phyloP scores from a whole-genome alignment of 2,329 filamentous ascomycete species.

The Leptographium flavum region DNA sequence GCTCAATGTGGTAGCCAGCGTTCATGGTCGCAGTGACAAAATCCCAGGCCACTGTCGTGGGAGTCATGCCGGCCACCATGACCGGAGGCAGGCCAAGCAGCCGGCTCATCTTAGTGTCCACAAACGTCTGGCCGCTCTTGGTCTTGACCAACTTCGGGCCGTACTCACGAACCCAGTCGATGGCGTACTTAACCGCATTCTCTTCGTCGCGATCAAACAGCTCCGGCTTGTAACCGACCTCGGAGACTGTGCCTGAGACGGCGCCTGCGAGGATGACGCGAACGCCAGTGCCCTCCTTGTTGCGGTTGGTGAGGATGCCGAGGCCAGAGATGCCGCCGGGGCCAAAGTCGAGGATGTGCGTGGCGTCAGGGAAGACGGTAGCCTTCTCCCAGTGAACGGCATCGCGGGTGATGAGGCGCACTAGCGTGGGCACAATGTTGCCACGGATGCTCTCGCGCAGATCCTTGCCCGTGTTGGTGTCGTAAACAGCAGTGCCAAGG shows the following conservation, averaged over 20 bases:
- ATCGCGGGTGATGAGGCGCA: conserved; percentile 89
- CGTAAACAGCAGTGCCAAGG: conserved; percentile 73
- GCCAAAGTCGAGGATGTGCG: conserved; percentile 92
- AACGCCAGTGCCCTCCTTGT: conserved; percentile 97
- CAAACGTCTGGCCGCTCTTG: conserved; percentile 74
- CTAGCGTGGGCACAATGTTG: conserved; percentile 72
- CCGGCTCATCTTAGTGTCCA: conserved; percentile 93
- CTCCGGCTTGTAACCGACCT: conserved; percentile 96
- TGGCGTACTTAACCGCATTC: conserved; percentile 84
- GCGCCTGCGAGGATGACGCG: conserved; percentile 88
- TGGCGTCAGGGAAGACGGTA: conserved; percentile 78
- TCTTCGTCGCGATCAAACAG: conserved; percentile 94
- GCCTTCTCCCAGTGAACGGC: conserved; percentile 94
- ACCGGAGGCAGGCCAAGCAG: conserved; percentile 73
- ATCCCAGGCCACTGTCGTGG: conserved; percentile 76
- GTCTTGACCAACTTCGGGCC: conserved; percentile 87
- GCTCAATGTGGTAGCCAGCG: conserved; percentile 84
- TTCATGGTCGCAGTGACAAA: conserved; percentile 90
- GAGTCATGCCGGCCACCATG: conserved; percentile 91
- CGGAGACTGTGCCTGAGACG: conserved; percentile 77
- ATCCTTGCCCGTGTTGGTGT: conserved; percentile 82
- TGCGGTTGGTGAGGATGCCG: conserved; percentile 90
- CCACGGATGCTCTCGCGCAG: conserved; percentile 54
- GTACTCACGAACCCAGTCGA: conserved; percentile 96
- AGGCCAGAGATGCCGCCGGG: conserved; percentile 94